Conservation (phyloP, 73 alveolate genomes). For the Tetrahymena malaccensis region DNA sequence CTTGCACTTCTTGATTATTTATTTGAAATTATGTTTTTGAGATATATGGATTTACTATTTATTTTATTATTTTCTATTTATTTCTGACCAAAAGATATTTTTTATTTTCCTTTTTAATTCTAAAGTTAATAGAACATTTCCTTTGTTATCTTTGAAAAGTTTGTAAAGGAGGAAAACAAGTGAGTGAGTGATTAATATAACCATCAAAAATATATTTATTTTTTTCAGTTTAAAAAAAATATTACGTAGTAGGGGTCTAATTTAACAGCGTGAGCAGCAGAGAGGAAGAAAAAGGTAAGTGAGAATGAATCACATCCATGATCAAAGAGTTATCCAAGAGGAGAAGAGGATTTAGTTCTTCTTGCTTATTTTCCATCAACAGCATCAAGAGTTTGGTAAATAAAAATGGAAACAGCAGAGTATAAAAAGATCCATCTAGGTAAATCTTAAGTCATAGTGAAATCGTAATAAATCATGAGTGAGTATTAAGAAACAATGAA, state of each 20-base stretch:
- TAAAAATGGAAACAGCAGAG: constrained; percentile 72
- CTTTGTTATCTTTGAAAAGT: not conserved
- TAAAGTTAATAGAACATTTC: not conserved
- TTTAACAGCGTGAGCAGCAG: constrained; percentile 16
- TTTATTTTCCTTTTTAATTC: not conserved
- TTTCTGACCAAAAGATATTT: not conserved
- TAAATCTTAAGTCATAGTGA: constrained; percentile 52
- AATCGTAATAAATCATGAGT: constrained; percentile 55
- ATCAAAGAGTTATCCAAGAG: constrained; percentile 91
- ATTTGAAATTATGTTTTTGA: not conserved
- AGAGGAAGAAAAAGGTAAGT: constrained; percentile 11
- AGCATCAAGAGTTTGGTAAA: constrained; percentile 91
- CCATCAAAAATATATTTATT: not conserved
- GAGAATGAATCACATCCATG: constrained; percentile 56
- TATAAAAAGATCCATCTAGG: constrained; percentile 67
- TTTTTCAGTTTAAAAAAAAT: not conserved
- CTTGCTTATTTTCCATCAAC: constrained; percentile 95
- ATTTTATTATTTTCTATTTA: not conserved
- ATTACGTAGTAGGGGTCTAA: constrained; percentile 5
- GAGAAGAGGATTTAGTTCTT: constrained; percentile 80
- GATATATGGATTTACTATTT: not conserved
- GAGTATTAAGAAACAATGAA: constrained; percentile 54
- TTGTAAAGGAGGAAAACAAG: not conserved
- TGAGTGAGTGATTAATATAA: not conserved
- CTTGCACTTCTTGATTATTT: not conserved